Percentiles rank a stretch among this genome's conserved stretches.
Conservation (phyloP, 306 rosid species). For the Rosa multiflora region DNA sequence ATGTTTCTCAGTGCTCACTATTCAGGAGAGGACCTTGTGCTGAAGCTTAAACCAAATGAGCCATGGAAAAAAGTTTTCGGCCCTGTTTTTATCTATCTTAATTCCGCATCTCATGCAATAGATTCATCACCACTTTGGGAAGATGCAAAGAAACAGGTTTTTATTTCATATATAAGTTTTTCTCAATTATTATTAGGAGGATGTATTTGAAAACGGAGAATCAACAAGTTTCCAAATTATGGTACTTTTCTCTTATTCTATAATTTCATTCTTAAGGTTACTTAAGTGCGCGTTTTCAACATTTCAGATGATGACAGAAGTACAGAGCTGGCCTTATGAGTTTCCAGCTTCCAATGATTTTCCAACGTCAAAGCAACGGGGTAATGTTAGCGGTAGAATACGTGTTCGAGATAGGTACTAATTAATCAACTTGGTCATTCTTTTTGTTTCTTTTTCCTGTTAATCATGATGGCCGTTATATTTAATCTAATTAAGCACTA, state of each 20-base stretch:
- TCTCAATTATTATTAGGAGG: neutral
- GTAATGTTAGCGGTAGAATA: constrained; percentile 33
- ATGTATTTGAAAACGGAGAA: neutral
- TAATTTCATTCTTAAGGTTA: neutral
- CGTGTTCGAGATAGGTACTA: constrained; percentile 32
- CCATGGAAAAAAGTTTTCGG: constrained; percentile 54
- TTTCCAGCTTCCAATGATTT: constrained; percentile 43
- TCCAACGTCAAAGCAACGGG: constrained; percentile 36
- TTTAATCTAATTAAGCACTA: too few relatives aligned
- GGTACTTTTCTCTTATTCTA: neutral
- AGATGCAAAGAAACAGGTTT: constrained; percentile 44
- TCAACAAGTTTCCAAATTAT: neutral
- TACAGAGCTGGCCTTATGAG: constrained; percentile 42
- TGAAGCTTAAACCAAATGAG: constrained; percentile 34
- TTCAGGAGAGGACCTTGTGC: constrained; percentile 38
- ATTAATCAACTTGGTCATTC: neutral
- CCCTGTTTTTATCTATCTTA: constrained; percentile 41
- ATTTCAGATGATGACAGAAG: constrained; percentile 37
- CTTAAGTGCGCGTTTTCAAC: neutral
- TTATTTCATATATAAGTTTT: neutral
- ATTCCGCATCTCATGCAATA: constrained; percentile 12
- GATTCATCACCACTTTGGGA: constrained; percentile 40
- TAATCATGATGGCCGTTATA: too few relatives aligned
- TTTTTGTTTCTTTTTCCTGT: neutral
- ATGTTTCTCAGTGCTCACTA: constrained; percentile 52